Evolutionary conservation across 768 basidiomycete species (phyloP), one percentile per base, ranked within the genome.

Genomic region (Tylopilus cervinicoccineus): DNA sequence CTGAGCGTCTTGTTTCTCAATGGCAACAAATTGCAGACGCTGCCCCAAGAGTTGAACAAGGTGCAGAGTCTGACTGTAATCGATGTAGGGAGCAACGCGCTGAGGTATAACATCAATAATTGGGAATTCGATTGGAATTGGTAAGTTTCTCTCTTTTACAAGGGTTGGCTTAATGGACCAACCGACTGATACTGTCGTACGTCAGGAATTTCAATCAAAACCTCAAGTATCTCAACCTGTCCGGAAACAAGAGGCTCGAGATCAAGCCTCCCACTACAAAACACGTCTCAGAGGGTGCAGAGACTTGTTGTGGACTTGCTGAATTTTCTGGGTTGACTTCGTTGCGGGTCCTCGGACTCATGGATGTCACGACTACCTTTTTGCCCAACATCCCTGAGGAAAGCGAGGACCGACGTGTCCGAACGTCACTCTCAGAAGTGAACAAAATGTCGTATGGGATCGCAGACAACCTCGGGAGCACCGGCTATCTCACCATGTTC

Each of bases 81-180:
- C 56, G 96, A 99, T 62, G 94, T 89, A 5, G 94, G 96, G 7
- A 93, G 86, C 65, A 99, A 99, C 65, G 68, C 82, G 45, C 73
- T 99, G 68, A 91, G 88, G 77, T 98, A 98, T 69, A 99, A 98
- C 64, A 93, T 96, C 57, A 88, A 91, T 57, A 99, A 99, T 61
- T 93, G 86, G 86, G 91, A 95, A 65, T 98, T 93, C 66, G 96
- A 99, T 70, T 98, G 94, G 94, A 98, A 99, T 65, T 97, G 96
- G 95, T 95, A 55, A 41, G 81, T 20, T 19, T 23, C 1, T 22
- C 6, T 17, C 28, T 39, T 24, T 32, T 28, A 33, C 23, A 27
- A 49, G 7, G 11, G 4, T 36, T 7, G 11, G 37, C 44, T 13
- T 28, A 16, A 2, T 1, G 2, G 19, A 47, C 19, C 19, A 38